Percentiles rank a stretch among this genome's conserved stretches.
phyloP scores from a whole-genome alignment of 352 stramenopile species.

The Globisporangium ultimum region DNA sequence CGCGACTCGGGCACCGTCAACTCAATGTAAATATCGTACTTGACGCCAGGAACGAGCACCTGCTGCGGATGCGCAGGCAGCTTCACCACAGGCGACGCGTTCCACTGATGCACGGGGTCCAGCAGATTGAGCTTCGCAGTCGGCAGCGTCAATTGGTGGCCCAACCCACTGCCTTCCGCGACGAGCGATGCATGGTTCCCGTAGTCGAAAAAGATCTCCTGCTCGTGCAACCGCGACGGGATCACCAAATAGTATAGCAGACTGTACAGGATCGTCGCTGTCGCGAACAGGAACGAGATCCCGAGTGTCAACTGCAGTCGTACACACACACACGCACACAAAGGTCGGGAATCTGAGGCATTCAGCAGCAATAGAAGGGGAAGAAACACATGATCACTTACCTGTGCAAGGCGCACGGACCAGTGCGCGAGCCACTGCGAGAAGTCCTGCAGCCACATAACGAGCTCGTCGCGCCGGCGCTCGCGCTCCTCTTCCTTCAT shows the following conservation, averaged over 20 bases:
- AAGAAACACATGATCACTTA: conserved; percentile 4
- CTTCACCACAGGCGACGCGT: conserved; percentile 27
- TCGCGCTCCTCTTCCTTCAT: conserved; percentile 48
- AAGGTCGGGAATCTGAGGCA: neutral
- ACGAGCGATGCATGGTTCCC: conserved; percentile 41
- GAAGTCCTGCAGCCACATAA: conserved; percentile 20
- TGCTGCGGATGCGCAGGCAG: conserved; percentile 13
- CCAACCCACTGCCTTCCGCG: conserved; percentile 2
- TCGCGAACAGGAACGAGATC: conserved; percentile 43
- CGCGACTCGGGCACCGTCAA: conserved; percentile 60
- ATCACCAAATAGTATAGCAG: conserved; percentile 79
- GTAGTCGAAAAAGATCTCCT: conserved; percentile 77
- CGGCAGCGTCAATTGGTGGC: conserved; percentile 31
- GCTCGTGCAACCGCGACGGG: conserved; percentile 70
- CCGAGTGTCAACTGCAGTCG: conserved; percentile 26
- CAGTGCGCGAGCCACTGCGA: conserved; percentile 32
- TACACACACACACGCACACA: conserved; percentile 11
- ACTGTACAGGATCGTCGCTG: conserved; percentile 61
- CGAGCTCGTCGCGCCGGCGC: conserved; percentile 41
- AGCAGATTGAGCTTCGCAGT: conserved; percentile 54
- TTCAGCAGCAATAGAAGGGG: neutral
- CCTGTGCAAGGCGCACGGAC: conserved; percentile 30
- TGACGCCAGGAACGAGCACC: conserved; percentile 60
- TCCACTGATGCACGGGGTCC: conserved; percentile 56
- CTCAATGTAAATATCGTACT: conserved; percentile 79